phyloP scores from a whole-genome alignment of 805 yeast species.

The Lipomyces sp. region DNA sequence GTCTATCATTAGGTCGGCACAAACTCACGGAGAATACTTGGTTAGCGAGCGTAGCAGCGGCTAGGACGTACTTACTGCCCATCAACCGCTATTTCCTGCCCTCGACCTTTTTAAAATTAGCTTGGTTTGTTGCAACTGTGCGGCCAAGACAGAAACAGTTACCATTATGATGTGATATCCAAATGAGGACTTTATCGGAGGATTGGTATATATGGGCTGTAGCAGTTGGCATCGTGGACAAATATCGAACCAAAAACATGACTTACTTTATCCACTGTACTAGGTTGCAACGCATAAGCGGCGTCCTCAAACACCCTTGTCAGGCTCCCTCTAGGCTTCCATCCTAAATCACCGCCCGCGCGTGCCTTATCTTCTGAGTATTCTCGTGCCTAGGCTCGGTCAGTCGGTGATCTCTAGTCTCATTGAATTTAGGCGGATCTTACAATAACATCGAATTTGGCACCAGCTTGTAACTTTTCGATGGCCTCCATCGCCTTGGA shows the following conservation, averaged over 20 bases:
- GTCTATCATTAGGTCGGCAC: no score
- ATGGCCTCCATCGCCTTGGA: slow-evolving; percentile 35
- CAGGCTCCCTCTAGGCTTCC: slow-evolving; percentile 37
- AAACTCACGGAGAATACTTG: no score
- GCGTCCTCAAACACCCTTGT: slow-evolving; percentile 37
- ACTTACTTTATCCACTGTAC: slow-evolving; percentile 32
- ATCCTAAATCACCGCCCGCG: slow-evolving; percentile 38
- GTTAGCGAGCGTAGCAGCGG: no score
- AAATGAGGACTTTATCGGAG: slow-evolving; percentile 34
- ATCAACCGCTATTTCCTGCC: slow-evolving; percentile 15
- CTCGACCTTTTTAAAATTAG: slow-evolving; percentile 18
- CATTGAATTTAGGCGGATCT: not conserved
- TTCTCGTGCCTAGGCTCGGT: slow-evolving; percentile 28
- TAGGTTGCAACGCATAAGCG: slow-evolving; percentile 35
- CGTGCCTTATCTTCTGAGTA: slow-evolving; percentile 38
- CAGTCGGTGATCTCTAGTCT: not conserved
- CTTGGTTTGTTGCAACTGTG: not conserved
- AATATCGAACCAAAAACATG: not conserved
- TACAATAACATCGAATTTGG: slow-evolving; percentile 35
- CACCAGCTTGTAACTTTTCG: slow-evolving; percentile 30
- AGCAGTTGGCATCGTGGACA: not conserved
- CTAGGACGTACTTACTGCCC: not conserved
- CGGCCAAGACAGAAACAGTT: not conserved
- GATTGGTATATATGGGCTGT: slow-evolving; percentile 32
- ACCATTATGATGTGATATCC: slow-evolving; percentile 38